Conservation (phyloP, 768 basidiomycete genomes). For the Pleurotus djamor region DNA sequence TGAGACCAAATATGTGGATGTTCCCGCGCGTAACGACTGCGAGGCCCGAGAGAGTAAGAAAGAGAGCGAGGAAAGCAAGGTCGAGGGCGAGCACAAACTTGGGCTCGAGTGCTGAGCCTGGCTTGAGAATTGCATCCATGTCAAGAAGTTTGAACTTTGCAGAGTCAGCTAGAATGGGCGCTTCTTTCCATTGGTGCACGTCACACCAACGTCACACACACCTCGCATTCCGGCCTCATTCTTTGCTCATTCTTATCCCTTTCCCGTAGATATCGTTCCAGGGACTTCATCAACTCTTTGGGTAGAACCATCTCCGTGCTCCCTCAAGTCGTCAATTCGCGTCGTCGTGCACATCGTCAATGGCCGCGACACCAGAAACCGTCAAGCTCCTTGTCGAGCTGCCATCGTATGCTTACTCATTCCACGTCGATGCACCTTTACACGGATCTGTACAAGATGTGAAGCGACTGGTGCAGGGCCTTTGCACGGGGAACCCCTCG, state of each 20-base stretch:
- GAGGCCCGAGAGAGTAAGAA: constrained; percentile 58
- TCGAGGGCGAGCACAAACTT: constrained; percentile 66
- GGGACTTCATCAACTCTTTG: neutral
- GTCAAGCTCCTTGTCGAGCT: constrained; percentile 68
- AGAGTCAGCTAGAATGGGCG: too few relatives aligned
- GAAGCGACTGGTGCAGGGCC: constrained; percentile 60
- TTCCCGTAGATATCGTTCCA: neutral
- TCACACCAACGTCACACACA: neutral
- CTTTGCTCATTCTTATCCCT: neutral
- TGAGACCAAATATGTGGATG: constrained; percentile 64
- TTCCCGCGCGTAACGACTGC: constrained; percentile 63
- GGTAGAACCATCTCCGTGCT: too few relatives aligned
- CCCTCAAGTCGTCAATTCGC: neutral
- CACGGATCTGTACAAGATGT: constrained; percentile 56
- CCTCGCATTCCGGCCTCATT: neutral
- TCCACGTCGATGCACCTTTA: constrained; percentile 48
- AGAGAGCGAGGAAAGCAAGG: constrained; percentile 52
- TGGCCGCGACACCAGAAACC: constrained; percentile 5
- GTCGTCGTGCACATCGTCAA: constrained; percentile 18
- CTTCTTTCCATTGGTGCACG: neutral
- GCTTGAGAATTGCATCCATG: constrained; percentile 47
- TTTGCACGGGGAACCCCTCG: constrained; percentile 63
- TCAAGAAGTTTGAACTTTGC: too few relatives aligned
- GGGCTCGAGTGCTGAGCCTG: constrained; percentile 77
- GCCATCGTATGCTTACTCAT: constrained; percentile 71